Conservation (phyloP, 352 stramenopile genomes). For the Pythium utonaiense region DNA sequence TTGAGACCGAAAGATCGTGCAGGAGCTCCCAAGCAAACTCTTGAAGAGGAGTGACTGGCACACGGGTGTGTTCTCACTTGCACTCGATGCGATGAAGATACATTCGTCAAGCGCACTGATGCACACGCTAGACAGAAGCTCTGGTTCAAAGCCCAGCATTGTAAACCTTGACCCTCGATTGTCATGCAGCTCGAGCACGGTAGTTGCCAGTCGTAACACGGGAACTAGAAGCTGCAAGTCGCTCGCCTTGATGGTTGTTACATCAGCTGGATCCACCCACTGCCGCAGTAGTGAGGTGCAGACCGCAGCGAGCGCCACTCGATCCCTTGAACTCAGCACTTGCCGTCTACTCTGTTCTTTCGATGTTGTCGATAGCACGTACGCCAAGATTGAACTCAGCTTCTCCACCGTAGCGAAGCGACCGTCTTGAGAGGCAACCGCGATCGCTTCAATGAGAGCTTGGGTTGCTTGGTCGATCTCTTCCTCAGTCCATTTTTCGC, state of each 20-base stretch:
- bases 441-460: neutral
- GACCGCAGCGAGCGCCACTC: neutral
- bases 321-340: neutral
- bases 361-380: neutral
- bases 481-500: neutral
- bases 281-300: neutral
- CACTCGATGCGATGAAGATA: neutral
- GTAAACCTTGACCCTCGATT: neutral
- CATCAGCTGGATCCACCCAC: neutral
- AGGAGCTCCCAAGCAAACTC: neutral
- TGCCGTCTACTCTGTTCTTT: neutral
- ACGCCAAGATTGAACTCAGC: neutral
- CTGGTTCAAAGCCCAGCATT: neutral
- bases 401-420: neutral
- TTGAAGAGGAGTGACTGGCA: conserved; percentile 4
- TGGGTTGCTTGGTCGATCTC: neutral
- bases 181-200: neutral
- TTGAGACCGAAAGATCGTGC: neutral
- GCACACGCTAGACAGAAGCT: neutral
- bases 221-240: neutral
- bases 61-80: neutral
- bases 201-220: neutral
- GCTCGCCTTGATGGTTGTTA: too few relatives aligned
- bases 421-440: neutral
- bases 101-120: conserved; percentile 6